Percentiles rank a stretch among this genome's conserved stretches.
These are phyloP conservation scores for Fusarium subtropicale DNA, from an alignment of 2,329 filamentous ascomycete genomes.

Conservation along the genomic window DNA sequence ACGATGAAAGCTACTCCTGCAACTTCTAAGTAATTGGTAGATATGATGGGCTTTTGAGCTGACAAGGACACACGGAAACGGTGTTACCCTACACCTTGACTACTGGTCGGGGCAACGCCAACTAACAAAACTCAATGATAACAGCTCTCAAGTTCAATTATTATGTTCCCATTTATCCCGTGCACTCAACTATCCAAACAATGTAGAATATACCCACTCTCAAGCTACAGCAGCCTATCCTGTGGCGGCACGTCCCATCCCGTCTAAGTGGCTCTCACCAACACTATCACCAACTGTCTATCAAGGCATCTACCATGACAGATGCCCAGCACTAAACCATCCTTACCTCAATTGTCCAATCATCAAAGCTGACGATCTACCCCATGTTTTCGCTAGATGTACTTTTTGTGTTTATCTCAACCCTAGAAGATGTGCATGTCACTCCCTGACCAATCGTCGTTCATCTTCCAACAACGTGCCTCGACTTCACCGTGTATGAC, in stretches of 20 bases:
- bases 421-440: slow-evolving; percentile 34
- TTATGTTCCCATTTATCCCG: slow-evolving; percentile 3
- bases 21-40: slow-evolving; percentile 12
- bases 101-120: slow-evolving; percentile 8
- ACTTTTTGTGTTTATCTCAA: slow-evolving; percentile 28
- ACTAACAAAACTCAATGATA: neutral
- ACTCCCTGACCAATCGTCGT: slow-evolving; percentile 37
- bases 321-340: slow-evolving; percentile 8
- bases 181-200: neutral
- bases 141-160: neutral
- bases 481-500: slow-evolving; percentile 34
- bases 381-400: slow-evolving; percentile 45
- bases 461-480: slow-evolving; percentile 43
- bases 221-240: slow-evolving; percentile 6
- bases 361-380: slow-evolving; percentile 23
- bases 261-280: slow-evolving; percentile 18
- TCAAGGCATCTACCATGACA: slow-evolving; percentile 15
- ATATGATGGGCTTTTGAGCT: slow-evolving; percentile 25
- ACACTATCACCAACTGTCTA: slow-evolving; percentile 18
- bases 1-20: slow-evolving; percentile 18
- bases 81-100: slow-evolving; percentile 37
- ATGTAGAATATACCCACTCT: neutral
- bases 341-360: slow-evolving; percentile 40
- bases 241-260: slow-evolving; percentile 42
- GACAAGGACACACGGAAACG: slow-evolving; percentile 5